Conservation (phyloP, 2,329 filamentous ascomycete species). For the Botrytis pseudocinerea region DNA sequence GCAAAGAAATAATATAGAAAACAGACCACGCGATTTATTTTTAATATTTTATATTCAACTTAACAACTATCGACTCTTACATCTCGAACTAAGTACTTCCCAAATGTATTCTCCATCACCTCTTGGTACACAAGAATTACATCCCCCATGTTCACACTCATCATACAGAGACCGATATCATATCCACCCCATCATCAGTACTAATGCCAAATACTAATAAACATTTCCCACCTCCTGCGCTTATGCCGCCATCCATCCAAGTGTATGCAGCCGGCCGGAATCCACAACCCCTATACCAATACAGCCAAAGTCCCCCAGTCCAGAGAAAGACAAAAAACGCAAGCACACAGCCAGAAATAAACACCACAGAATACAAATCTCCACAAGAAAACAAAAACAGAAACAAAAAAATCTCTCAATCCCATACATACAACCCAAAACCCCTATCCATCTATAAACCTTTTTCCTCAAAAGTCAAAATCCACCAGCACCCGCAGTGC, state of each 20-base stretch:
- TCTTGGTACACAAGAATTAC: not conserved
- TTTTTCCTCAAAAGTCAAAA: not conserved
- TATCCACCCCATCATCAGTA: not conserved
- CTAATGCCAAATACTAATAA: constrained; percentile 11
- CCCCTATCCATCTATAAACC: constrained; percentile 14
- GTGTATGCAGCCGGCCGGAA: constrained; percentile 6
- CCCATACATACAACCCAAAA: constrained; percentile 1
- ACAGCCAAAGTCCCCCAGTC: not conserved
- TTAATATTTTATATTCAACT: constrained; percentile 8
- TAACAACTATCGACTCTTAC: not conserved
- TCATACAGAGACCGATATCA: not conserved
- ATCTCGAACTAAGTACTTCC: not conserved
- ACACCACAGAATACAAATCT: constrained; percentile 7
- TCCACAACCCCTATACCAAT: constrained; percentile 13
- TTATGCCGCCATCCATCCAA: constrained; percentile 9
- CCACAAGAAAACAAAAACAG: not conserved
- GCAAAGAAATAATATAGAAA: not conserved
- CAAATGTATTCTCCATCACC: not conserved
- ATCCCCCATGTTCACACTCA: not conserved
- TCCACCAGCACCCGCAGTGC: constrained; percentile 4
- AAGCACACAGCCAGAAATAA: not conserved
- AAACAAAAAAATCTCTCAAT: constrained; percentile 1
- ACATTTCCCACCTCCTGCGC: not conserved
- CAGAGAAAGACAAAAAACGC: not conserved
- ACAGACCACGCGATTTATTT: not conserved